phyloP scores from a whole-genome alignment of 2,329 filamentous ascomycete species.

The Ophiostoma fasciatum region DNA sequence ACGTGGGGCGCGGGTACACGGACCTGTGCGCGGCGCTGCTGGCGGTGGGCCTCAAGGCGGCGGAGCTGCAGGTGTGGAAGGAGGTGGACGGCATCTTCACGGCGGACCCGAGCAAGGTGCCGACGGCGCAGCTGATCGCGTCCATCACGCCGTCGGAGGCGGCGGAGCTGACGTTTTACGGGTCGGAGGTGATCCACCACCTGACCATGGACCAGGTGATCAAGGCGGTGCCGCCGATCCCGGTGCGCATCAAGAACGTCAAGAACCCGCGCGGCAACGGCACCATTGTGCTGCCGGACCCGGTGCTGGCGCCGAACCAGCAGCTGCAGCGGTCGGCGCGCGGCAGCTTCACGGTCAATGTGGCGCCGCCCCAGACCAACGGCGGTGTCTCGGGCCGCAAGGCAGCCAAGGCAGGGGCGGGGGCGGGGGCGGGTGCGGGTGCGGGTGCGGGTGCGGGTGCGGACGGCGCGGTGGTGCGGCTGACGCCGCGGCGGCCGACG shows the following conservation, averaged over 20 bases:
- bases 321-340: conserved; percentile 32
- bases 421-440: too few species aligned
- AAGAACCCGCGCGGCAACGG: conserved; percentile 70
- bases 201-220: conserved; percentile 97
- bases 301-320: conserved; percentile 35
- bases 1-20: conserved; percentile 90
- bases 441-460: not conserved
- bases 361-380: not conserved
- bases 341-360: conserved; percentile 4
- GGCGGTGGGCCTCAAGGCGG: conserved; percentile 73
- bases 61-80: conserved; percentile 96
- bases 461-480: conserved; percentile 22
- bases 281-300: conserved; percentile 72
- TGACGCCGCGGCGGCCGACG: conserved; percentile 60
- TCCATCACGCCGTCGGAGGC: conserved; percentile 90
- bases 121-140: conserved; percentile 76
- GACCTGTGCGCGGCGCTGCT: conserved; percentile 88
- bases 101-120: conserved; percentile 70
- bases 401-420: too few species aligned
- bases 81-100: conserved; percentile 60
- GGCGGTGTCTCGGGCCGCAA: not conserved
- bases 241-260: conserved; percentile 83
- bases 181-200: conserved; percentile 94
- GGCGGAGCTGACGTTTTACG: conserved; percentile 87
- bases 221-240: conserved; percentile 62